These are phyloP conservation scores for Yamadazyma dendronema DNA, from an alignment of 1,139 yeast species.

Conservation along the genomic window DNA sequence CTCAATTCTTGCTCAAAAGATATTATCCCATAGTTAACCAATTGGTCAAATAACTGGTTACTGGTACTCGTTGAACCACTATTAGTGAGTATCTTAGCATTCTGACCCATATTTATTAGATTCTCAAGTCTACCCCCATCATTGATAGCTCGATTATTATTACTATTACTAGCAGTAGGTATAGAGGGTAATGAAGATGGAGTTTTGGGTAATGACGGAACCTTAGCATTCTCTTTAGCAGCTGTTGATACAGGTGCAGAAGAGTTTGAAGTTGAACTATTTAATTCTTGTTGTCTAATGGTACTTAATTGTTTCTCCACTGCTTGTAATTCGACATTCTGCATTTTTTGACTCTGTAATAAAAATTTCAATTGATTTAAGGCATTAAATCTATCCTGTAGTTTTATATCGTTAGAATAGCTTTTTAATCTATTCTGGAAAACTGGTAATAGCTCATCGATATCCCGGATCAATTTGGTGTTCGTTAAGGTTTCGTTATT, in stretches of 20 bases:
- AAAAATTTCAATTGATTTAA: slow-evolving; percentile 43
- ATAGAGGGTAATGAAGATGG: slow-evolving; percentile 18
- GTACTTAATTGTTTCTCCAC: slow-evolving; percentile 35
- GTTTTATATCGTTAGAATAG: slow-evolving; percentile 34
- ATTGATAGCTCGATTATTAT: not conserved
- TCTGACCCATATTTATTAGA: not conserved
- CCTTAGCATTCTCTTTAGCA: not conserved
- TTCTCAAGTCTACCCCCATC: not conserved
- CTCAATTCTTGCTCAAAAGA: slow-evolving; percentile 42
- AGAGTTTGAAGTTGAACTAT: slow-evolving; percentile 6
- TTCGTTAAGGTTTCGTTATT: slow-evolving; percentile 19
- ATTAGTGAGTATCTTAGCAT: not conserved
- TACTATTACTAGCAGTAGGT: not conserved
- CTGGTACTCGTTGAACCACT: slow-evolving; percentile 12
- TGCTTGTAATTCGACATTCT: slow-evolving; percentile 39
- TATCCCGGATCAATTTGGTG: slow-evolving; percentile 38
- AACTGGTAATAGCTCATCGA: slow-evolving; percentile 40
- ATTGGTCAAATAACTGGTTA: slow-evolving; percentile 29
- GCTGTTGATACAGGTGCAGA: slow-evolving; percentile 10
- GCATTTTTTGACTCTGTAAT: slow-evolving; percentile 38
- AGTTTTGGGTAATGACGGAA: slow-evolving; percentile 3
- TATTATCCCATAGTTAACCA: slow-evolving; percentile 39
- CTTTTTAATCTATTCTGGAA: slow-evolving; percentile 30
- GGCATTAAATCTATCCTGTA: slow-evolving; percentile 39
- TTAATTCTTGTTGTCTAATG: slow-evolving; percentile 37